A percentile compares a stretch with the other conserved stretches of the same genome.
These are phyloP conservation scores for Fusarium floridanum DNA, from an alignment of 2,329 filamentous ascomycete species.

Conservation along the genomic window DNA sequence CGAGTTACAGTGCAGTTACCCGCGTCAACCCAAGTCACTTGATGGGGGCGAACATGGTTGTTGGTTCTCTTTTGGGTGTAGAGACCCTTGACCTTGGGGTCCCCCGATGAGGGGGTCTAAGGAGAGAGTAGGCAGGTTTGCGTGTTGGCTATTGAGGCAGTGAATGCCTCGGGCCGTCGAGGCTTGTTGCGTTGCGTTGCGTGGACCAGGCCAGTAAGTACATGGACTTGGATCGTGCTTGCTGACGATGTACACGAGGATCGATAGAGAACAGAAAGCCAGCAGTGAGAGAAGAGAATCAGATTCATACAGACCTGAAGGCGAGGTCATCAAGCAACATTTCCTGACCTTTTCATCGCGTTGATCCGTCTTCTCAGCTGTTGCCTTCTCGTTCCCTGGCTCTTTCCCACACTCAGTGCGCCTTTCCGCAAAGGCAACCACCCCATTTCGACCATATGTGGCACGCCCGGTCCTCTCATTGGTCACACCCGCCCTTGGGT, in stretches of 20 bases:
- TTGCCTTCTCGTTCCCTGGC: not conserved
- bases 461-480: slow-evolving; percentile 35
- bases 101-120: not conserved
- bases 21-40: slow-evolving; percentile 13
- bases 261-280: not conserved
- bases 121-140: not conserved
- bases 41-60: slow-evolving; percentile 11
- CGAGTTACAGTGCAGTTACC: slow-evolving; percentile 10
- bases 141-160: not conserved
- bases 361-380: not conserved
- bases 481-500: slow-evolving; percentile 24
- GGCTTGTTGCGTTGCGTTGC: not conserved
- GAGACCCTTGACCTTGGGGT: not conserved
- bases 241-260: not conserved
- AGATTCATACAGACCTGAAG: not conserved
- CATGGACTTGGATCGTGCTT: not conserved
- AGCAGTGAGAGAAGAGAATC: not conserved
- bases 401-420: slow-evolving; percentile 32
- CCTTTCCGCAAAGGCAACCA: slow-evolving; percentile 34
- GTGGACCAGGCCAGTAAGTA: not conserved
- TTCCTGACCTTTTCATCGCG: not conserved
- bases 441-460: slow-evolving; percentile 42
- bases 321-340: not conserved
- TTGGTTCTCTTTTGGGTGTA: slow-evolving; percentile 10
- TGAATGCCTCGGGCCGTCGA: not conserved